Conservation (phyloP, 2,329 filamentous ascomycete species). For the Gnomoniopsis sp. region DNA sequence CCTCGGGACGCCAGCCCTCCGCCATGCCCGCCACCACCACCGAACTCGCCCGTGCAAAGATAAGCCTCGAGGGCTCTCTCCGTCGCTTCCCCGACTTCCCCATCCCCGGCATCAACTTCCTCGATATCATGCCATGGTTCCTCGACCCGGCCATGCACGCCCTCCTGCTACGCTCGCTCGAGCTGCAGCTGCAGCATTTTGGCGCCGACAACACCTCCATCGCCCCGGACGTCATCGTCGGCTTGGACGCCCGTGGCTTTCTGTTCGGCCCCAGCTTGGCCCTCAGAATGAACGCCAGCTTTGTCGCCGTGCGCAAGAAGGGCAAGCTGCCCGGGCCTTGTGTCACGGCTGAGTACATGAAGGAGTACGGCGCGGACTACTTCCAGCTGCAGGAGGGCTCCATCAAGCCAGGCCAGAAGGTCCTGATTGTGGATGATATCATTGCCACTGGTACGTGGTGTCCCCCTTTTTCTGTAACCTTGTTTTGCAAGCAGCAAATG, state of each 20-base stretch:
- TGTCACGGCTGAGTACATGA: constrained; percentile 81
- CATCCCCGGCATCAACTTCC: constrained; percentile 86
- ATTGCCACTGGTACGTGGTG: constrained; percentile 82
- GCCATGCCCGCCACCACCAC: constrained; percentile 57
- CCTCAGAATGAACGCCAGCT: constrained; percentile 74
- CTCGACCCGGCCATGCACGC: constrained; percentile 70
- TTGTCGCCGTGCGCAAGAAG: constrained; percentile 91
- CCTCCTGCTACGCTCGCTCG: constrained; percentile 76
- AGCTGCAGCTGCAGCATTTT: constrained; percentile 70
- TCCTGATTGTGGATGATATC: constrained; percentile 94
- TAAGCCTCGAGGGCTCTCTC: constrained; percentile 69
- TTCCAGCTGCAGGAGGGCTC: constrained; percentile 94
- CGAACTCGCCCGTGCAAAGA: constrained; percentile 66
- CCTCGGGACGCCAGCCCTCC: constrained; percentile 62
- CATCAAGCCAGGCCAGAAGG: constrained; percentile 81
- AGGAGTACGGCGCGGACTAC: constrained; percentile 93
- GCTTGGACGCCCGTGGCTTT: constrained; percentile 91
- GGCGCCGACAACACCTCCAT: constrained; percentile 31
- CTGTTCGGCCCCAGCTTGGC: constrained; percentile 90
- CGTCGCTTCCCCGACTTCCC: constrained; percentile 92
- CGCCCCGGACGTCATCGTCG: constrained; percentile 86
- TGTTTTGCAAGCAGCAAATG: background rate
- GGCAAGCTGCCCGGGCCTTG: constrained; percentile 93
- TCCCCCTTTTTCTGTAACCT: background rate
- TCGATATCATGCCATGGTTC: constrained; percentile 97